Conservation (phyloP, 2,329 filamentous ascomycete species). For the Venturia effusa region DNA sequence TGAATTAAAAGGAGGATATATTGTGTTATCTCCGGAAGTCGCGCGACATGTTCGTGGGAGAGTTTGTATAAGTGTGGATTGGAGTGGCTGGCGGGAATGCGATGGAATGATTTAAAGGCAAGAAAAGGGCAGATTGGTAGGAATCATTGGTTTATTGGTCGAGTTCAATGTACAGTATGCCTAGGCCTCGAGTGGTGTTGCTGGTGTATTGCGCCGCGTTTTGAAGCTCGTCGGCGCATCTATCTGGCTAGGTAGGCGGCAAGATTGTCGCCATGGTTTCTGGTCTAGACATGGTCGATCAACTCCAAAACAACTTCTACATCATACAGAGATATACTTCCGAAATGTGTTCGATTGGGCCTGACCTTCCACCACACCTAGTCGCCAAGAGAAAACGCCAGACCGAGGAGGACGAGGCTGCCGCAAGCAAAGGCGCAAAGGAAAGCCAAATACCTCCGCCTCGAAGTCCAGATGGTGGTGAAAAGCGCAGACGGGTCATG, state of each 20-base stretch:
- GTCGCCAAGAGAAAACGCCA: slow-evolving; percentile 40
- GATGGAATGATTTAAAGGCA: background rate
- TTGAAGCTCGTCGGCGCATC: background rate
- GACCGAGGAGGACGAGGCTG: slow-evolving; percentile 28
- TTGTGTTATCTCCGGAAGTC: background rate
- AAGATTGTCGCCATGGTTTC: background rate
- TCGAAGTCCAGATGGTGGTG: slow-evolving; percentile 27
- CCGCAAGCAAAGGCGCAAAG: slow-evolving; percentile 21
- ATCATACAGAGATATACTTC: background rate
- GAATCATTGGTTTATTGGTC: background rate
- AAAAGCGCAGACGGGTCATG: slow-evolving; percentile 41
- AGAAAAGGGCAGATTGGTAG: background rate
- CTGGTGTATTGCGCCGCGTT: background rate
- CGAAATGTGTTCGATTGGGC: slow-evolving; percentile 58
- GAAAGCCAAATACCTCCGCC: background rate
- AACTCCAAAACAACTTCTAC: background rate
- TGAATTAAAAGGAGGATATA: background rate
- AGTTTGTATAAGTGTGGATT: background rate
- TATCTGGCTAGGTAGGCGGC: background rate
- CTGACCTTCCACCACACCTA: slow-evolving; percentile 57
- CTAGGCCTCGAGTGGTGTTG: background rate
- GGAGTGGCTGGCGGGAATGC: background rate
- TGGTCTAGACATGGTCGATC: background rate
- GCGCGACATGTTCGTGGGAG: background rate
- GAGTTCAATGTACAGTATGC: background rate